A percentile compares a stretch with the other conserved stretches of the same genome.
Evolutionary conservation across 805 yeast species (phyloP).

Genomic region (Cyberlindnera xylosilytica): DNA sequence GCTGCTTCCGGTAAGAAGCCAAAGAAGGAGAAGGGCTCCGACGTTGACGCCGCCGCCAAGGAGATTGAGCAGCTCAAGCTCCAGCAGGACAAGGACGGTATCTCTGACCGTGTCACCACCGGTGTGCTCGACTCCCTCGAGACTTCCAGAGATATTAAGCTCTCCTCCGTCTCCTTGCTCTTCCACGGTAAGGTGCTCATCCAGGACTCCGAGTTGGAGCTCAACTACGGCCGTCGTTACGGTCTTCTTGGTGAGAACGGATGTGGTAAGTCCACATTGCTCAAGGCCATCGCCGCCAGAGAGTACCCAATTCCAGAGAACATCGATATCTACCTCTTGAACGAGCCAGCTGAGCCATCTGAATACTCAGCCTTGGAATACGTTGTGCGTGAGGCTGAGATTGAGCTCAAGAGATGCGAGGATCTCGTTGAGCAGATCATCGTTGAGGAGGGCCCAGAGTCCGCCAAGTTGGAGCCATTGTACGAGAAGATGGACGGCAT

Average conservation of each 20-base stretch:
- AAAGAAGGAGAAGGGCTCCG: constrained; percentile 42
- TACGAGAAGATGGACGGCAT: constrained; percentile 94
- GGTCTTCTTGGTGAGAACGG: constrained; percentile 98
- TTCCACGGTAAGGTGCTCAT: constrained; percentile 97
- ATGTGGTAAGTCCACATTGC: constrained; percentile 95
- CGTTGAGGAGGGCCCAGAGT: constrained; percentile 92
- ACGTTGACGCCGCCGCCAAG: constrained; percentile 58
- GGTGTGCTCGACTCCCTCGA: constrained; percentile 90
- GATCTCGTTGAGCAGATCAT: constrained; percentile 85
- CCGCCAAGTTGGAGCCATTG: constrained; percentile 75
- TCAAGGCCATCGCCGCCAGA: constrained; percentile 91
- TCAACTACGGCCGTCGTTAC: constrained; percentile 96
- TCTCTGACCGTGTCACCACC: constrained; percentile 95
- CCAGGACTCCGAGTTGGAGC: constrained; percentile 88
- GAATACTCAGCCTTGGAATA: constrained; percentile 91
- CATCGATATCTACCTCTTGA: constrained; percentile 87
- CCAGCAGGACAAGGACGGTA: constrained; percentile 90
- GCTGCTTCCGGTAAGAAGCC: constrained; percentile 73
- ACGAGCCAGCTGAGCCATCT: constrained; percentile 96
- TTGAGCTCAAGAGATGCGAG: constrained; percentile 86
- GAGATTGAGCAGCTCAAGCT: constrained; percentile 83
- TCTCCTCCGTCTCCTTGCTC: constrained; percentile 83
- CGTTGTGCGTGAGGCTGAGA: constrained; percentile 95
- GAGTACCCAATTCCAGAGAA: constrained; percentile 93
- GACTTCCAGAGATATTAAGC: constrained; percentile 91